Conservation (phyloP, 768 basidiomycete genomes). For the Amanita muscaria region DNA sequence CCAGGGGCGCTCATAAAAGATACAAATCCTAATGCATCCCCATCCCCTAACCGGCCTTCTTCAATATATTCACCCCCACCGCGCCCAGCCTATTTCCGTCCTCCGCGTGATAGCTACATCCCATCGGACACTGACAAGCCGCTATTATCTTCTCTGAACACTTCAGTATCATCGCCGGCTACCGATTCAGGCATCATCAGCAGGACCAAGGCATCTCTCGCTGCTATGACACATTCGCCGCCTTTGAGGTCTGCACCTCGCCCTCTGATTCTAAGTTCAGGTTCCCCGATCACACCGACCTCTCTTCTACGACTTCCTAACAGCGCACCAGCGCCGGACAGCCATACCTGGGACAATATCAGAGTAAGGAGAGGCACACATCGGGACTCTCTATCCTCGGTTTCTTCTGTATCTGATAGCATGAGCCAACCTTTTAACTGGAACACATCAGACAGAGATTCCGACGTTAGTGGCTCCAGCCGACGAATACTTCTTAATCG, state of each 20-base stretch:
- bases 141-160: conserved; percentile 12
- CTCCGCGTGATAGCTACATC: conserved; percentile 48
- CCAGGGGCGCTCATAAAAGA: no score
- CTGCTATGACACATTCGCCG: conserved; percentile 22
- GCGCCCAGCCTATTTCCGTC: conserved; percentile 48
- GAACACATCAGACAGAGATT: conserved; percentile 44
- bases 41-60: conserved; percentile 1
- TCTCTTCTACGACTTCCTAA: conserved; percentile 25
- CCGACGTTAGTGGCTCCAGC: conserved; percentile 41
- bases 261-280: conserved; percentile 57
- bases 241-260: conserved; percentile 47
- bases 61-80: conserved; percentile 42
- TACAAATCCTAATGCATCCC: background rate
- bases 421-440: conserved; percentile 25
- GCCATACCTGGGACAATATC: conserved; percentile 43
- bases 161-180: background rate
- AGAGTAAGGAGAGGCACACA: conserved; percentile 32
- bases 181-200: conserved; percentile 18
- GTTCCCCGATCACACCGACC: conserved; percentile 31
- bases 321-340: conserved; percentile 24
- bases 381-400: conserved; percentile 53
- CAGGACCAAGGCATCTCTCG: conserved; percentile 35
- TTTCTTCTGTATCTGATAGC: conserved; percentile 54
- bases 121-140: conserved; percentile 19
- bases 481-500: conserved; percentile 58